Evolutionary conservation across 2,329 filamentous ascomycete species (phyloP), one percentile per base, ranked within the genome.

Genomic region (Bisporella sp.): DNA sequence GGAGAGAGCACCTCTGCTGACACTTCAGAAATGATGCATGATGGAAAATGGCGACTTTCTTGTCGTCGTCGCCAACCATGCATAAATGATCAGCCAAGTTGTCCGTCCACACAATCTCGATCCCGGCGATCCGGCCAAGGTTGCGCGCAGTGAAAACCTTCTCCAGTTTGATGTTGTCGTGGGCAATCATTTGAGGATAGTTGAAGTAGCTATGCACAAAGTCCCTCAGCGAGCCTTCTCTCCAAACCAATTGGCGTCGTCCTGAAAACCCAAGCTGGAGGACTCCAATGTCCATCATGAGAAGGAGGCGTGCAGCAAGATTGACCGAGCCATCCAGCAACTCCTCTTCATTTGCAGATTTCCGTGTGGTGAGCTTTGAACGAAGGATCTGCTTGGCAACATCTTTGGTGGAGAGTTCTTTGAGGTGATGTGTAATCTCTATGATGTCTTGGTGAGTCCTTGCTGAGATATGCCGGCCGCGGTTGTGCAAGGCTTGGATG

Each of bases 11-110:
- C 8, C 11, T 11, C 30, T 39, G 11, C 35, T 29, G 5, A 7
- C 31, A 12, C 32, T 45, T 6, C 29, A 46, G 13, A 74, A n/a
- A n/a, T n/a, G n/a, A n/a, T n/a, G n/a, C n/a, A n/a, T n/a, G n/a
- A n/a, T n/a, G n/a, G n/a, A n/a, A 74, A 1, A 75, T 58, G 8
- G 61, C 56, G 0, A 74, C 57, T 4, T 58, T 66, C 0, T 57
- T 68, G 44, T 72, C 69, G n/a, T 69, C 64, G 6, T 72, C 66
- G n/a, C n/a, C n/a, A 1, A 55, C 62, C 32, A 73, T 45, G 1
- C 64, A 64, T 3, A 74, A 59, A 51, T 74, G 72, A 48, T 73
- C 69, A 0, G 65, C 57, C 4, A 74, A 51, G 41, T 74, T 72
- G 29, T 62, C 58, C 0, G 72, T 74, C 61, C 66, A 68, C 7